A percentile compares a stretch with the other conserved stretches of the same genome.
These are phyloP conservation scores for Colletotrichum incanum DNA, from an alignment of 2,329 filamentous ascomycete genomes.

Conservation along the genomic window DNA sequence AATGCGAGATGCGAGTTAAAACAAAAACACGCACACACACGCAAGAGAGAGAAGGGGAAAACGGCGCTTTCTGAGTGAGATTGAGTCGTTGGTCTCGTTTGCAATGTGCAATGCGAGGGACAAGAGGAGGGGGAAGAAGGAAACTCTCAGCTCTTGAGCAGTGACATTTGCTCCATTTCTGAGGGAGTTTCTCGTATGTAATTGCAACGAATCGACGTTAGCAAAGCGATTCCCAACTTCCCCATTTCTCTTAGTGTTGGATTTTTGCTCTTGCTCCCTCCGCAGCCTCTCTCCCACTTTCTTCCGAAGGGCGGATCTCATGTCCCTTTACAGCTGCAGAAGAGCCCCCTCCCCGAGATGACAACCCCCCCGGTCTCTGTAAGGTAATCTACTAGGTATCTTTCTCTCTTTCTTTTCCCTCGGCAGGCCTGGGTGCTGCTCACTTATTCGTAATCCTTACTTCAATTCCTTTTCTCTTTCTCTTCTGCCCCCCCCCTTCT, in stretches of 20 bases:
- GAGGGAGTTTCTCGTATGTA: conserved; percentile 3
- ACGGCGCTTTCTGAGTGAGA: not conserved
- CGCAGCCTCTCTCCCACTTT: conserved; percentile 8
- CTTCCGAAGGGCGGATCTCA: conserved; percentile 21
- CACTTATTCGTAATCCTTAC: not conserved
- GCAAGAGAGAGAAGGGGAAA: too few species aligned
- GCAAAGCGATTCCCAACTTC: conserved; percentile 1
- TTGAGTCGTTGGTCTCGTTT: not conserved
- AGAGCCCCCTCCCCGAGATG: conserved; percentile 15
- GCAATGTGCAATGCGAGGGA: not conserved
- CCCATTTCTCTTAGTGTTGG: conserved; percentile 7
- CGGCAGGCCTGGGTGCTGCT: conserved; percentile 23
- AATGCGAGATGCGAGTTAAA: conserved; percentile 2
- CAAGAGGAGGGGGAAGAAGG: not conserved
- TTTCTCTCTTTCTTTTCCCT: conserved; percentile 12
- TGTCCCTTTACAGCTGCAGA: conserved; percentile 21
- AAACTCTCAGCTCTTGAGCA: not conserved
- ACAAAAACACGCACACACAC: conserved; percentile 4
- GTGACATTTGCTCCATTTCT: not conserved
- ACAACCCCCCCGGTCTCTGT: conserved; percentile 18
- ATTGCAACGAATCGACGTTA: not conserved
- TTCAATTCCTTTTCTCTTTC: conserved; percentile 11
- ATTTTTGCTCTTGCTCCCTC: not conserved
- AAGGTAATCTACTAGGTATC: conserved; percentile 1
- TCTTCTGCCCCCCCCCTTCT: not conserved